Evolutionary conservation across 2,329 filamentous ascomycete genomes (phyloP).

Genomic region (Fusarium gaditjirri): DNA sequence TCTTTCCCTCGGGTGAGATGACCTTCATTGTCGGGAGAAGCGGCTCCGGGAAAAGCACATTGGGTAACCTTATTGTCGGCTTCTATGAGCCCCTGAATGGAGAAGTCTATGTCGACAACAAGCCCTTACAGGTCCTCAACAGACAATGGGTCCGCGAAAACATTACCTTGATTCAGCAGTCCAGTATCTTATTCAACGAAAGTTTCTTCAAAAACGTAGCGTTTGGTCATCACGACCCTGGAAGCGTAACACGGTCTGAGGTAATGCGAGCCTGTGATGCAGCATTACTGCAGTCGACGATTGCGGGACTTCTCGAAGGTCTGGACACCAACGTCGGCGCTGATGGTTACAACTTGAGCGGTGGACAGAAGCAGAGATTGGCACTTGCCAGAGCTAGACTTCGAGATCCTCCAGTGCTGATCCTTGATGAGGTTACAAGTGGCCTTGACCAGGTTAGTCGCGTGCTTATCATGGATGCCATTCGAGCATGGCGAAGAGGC

Average conservation of each 20-base stretch:
- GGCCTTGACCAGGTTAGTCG: constrained; percentile 82
- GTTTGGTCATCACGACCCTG: constrained; percentile 68
- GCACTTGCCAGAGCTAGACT: constrained; percentile 82
- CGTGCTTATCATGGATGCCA: constrained; percentile 74
- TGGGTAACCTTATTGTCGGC: constrained; percentile 81
- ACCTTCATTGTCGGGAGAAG: constrained; percentile 87
- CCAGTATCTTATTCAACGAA: constrained; percentile 83
- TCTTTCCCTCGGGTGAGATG: constrained; percentile 76
- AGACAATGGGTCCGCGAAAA: constrained; percentile 79
- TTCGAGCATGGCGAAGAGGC: constrained; percentile 78
- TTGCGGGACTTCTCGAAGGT: constrained; percentile 74
- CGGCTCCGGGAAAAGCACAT: constrained; percentile 91
- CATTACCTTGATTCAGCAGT: constrained; percentile 84
- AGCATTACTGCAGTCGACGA: constrained; percentile 74
- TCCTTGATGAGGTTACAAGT: constrained; percentile 90
- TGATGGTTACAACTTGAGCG: constrained; percentile 78
- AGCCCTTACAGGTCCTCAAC: constrained; percentile 70
- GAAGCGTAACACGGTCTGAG: constrained; percentile 61
- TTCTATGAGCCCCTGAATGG: constrained; percentile 78
- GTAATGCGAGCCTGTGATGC: constrained; percentile 72
- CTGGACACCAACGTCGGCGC: constrained; percentile 77
- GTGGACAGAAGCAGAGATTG: constrained; percentile 85
- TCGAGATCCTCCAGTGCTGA: constrained; percentile 80
- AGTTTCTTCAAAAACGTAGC: constrained; percentile 82
- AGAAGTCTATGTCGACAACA: constrained; percentile 74